phyloP scores from a whole-genome alignment of 1,284 basidiomycete genomes.

The Vanrija sp. region DNA sequence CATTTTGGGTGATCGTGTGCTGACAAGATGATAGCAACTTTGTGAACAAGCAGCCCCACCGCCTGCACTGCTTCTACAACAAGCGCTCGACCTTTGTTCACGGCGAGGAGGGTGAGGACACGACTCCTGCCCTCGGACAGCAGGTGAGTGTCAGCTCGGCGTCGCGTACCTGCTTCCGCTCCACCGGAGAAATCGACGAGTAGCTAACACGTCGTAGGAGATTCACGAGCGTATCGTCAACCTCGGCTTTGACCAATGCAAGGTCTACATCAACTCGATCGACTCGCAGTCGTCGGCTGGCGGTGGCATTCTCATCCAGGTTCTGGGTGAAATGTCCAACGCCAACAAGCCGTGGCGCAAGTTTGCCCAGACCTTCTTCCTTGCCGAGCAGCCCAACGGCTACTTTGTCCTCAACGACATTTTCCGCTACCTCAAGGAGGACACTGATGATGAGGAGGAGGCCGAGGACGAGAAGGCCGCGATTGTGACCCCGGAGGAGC shows the following conservation, averaged over 20 bases:
- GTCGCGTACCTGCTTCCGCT: neutral
- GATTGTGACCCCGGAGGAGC: constrained; percentile 23
- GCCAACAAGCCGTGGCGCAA: constrained; percentile 85
- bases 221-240: constrained; percentile 94
- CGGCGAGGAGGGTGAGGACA: constrained; percentile 92
- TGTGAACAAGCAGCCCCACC: constrained; percentile 94
- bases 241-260: constrained; percentile 92
- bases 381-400: constrained; percentile 97
- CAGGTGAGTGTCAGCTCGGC: constrained; percentile 57
- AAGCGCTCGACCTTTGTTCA: constrained; percentile 96
- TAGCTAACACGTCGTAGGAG: constrained; percentile 59
- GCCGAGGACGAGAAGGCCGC: constrained; percentile 29
- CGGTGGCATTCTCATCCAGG: constrained; percentile 97
- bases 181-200: neutral
- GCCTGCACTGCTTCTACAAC: constrained; percentile 98
- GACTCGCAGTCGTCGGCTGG: constrained; percentile 89
- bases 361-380: constrained; percentile 99
- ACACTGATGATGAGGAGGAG: constrained; percentile 69
- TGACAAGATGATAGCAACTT: constrained; percentile 59
- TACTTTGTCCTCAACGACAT: constrained; percentile 99
- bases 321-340: constrained; percentile 98
- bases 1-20: neutral
- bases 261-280: constrained; percentile 94
- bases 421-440: constrained; percentile 98
- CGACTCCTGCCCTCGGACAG: constrained; percentile 78